These are phyloP conservation scores for Gossypium davidsonii DNA, from an alignment of 441 rosid genomes.

Conservation along the genomic window DNA sequence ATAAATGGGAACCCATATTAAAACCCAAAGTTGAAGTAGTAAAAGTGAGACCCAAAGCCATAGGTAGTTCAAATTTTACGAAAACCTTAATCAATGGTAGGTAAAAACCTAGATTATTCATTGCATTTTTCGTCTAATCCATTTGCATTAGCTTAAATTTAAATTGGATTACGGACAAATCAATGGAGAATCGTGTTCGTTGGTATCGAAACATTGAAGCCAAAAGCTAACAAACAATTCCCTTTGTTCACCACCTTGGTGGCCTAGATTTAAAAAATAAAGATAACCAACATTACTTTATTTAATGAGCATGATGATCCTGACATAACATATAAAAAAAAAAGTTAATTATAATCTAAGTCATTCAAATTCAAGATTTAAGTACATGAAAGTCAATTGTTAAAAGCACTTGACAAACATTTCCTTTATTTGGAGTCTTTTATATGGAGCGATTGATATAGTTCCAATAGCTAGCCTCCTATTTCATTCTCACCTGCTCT, in stretches of 20 bases:
- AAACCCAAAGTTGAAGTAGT: background rate
- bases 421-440: constrained; percentile 14
- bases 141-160: background rate
- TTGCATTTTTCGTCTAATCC: background rate
- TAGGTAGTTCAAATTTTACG: background rate
- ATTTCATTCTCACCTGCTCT: constrained; percentile 10
- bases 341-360: no score
- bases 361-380: background rate
- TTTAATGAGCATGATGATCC: background rate
- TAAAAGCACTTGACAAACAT: background rate
- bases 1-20: background rate
- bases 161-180: background rate
- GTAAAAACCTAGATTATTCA: background rate
- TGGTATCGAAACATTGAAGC: background rate
- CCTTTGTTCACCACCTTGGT: background rate
- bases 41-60: background rate
- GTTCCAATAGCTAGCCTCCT: constrained; percentile 19
- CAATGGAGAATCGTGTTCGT: background rate
- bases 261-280: no score
- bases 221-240: constrained; percentile 13
- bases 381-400: background rate
- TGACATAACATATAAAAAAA: background rate
- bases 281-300: background rate
- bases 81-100: background rate
- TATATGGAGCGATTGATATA: constrained; percentile 8